Evolutionary conservation across 345 rosid species (phyloP), one percentile per base, ranked within the genome.

Genomic region (Streptanthus diversifolius): DNA sequence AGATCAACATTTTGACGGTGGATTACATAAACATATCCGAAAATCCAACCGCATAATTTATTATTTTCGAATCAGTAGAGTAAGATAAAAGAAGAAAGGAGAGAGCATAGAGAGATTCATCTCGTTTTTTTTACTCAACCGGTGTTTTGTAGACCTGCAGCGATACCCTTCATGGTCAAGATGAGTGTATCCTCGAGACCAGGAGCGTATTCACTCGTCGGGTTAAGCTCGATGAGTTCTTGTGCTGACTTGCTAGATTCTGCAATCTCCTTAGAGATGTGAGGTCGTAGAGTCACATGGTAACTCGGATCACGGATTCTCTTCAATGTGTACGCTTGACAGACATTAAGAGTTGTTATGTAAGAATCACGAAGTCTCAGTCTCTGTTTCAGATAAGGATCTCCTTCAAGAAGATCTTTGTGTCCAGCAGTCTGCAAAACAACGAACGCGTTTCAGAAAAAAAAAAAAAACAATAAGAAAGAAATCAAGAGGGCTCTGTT

Each of bases 131-230:
- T 8, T 11, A 21, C 33, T 66, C 60, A 95, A 78, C 99, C 99
- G 4, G 98, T 92, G 84, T 95, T 95, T 74, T 92, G 98, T 77
- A 90, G 30, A 30, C 98, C 98, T 2, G 99, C 98, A 29, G 99
- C 99, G 51, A 92, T 85, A 63, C 99, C 99, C 84, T 95, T 95
- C 97, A 90, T 92, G 21, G 98, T 95, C 82, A 95, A 78, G 77
- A 95, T 92, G 15, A 95, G 84, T 68, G 98, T 92, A 77, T 92
- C 99, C 70, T 92, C 98, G 18, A 91, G 83, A 14, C 98, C 98
- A 15, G 98, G 97, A 0, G 95, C 95, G 51, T 91, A 91, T 39
- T 95, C 99, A 6, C 97, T 91, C 1, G 83, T 90, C 0, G 96
- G 96, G 80, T 91, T 95, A 48, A 95, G 92, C 75, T 80, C 86